phyloP scores from a whole-genome alignment of 2,329 filamentous ascomycete genomes.

The Fusarium fracticaudum region DNA sequence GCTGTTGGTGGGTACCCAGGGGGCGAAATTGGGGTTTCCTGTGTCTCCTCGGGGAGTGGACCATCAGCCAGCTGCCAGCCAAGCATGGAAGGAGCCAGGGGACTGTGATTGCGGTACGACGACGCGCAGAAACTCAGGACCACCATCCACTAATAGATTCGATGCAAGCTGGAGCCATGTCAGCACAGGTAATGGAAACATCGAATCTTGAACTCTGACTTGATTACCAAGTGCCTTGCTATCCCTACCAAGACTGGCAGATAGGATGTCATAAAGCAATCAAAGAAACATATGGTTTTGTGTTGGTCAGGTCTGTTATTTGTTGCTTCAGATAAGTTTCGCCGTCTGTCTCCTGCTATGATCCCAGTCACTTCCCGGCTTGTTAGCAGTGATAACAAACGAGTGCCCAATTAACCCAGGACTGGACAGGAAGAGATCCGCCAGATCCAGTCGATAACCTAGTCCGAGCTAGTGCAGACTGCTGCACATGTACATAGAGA shows the following conservation, averaged over 20 bases:
- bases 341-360: conserved; percentile 8
- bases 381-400: conserved; percentile 14
- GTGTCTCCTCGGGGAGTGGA: conserved; percentile 25
- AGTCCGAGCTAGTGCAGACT: conserved; percentile 21
- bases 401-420: conserved; percentile 24
- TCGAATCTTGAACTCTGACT: neutral
- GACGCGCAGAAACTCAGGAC: neutral
- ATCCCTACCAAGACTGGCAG: neutral
- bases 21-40: conserved; percentile 26
- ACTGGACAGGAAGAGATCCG: conserved; percentile 30
- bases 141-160: conserved; percentile 18
- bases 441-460: conserved; percentile 31
- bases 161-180: neutral
- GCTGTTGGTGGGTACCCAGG: conserved; percentile 24
- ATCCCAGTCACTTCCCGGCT: conserved; percentile 4
- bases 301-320: neutral
- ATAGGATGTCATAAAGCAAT: neutral
- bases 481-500: neutral
- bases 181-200: neutral
- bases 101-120: neutral
- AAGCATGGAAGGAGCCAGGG: conserved; percentile 18
- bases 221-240: neutral
- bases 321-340: conserved; percentile 12
- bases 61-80: conserved; percentile 13
- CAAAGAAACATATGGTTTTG: neutral